Percentiles rank a stretch among this genome's conserved stretches.
Conservation (phyloP, 2,329 filamentous ascomycete genomes). For the Cordyceps tenuipes region DNA sequence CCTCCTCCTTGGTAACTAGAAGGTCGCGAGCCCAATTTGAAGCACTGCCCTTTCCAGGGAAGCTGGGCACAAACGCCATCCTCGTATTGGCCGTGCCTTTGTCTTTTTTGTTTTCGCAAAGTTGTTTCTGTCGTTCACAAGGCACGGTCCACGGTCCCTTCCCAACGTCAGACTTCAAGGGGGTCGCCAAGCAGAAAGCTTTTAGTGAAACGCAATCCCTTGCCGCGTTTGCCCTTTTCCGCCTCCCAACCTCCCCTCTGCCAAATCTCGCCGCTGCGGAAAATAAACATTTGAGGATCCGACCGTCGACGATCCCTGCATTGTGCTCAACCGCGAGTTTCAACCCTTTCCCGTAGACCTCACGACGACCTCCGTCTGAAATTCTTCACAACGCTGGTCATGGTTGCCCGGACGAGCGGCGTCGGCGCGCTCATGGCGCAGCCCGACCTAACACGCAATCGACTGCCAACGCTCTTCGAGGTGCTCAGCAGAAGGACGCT, state of each 20-base stretch:
- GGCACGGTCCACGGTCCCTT: neutral
- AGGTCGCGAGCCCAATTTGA: conserved; percentile 1
- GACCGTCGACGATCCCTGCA: neutral
- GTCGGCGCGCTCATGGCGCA: conserved; percentile 42
- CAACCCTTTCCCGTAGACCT: neutral
- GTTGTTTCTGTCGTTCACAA: neutral
- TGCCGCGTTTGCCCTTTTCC: conserved; percentile 4
- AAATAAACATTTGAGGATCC: neutral
- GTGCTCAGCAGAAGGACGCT: conserved; percentile 90
- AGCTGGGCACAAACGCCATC: neutral
- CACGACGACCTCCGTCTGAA: neutral
- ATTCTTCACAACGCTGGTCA: conserved; percentile 8
- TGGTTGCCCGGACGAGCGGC: conserved; percentile 18
- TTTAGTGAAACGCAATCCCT: conserved; percentile 8
- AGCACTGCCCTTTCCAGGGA: neutral
- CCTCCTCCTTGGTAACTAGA: neutral
- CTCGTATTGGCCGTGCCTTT: neutral
- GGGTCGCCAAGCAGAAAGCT: neutral
- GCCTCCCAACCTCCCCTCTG: neutral
- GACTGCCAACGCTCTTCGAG: conserved; percentile 90
- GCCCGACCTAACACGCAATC: conserved; percentile 61
- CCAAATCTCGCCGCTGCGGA: neutral
- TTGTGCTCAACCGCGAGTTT: neutral
- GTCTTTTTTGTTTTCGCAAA: neutral
- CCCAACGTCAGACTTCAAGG: conserved; percentile 7